Base-by-base conservation (phyloP, 805 yeast genomes). In the Ogataea kodamae region DNA sequence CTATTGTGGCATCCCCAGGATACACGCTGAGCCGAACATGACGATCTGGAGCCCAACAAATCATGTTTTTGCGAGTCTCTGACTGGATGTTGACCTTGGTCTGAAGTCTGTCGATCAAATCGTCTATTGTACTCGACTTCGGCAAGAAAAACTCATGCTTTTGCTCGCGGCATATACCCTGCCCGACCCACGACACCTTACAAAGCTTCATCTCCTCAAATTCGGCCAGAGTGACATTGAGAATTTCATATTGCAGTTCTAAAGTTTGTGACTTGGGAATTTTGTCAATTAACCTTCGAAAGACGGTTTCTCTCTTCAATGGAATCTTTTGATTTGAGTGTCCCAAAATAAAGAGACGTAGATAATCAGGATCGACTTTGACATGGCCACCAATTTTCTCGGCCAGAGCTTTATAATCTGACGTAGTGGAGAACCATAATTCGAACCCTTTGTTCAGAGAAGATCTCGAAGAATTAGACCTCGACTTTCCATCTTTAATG, bases 121-220 rank as follows among this genome's bases (percentile, higher is more conserved):
- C 75, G 6, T 49, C 54, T 22, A 84, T 70, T 0, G 76, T 68
- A 10, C 79, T 80, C 16, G 71, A 65, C 42, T 68, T 74, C 3
- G 87, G 78, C n/a, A 87, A 72, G 38, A 81, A 66, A 33, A 88
- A 69, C 24, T 83, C 94, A 48, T 70, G 73, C 29, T 69, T 66
- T 42, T 80, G 88, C 45, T 69, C 84, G 45, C 81, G 82, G 29
- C 83, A 68, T 28, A 85, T 71, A 8, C 85, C 84, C 26, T 76
- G 76, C 1, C 80, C 74, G 25, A 89, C 64, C 90, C 94, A 87
- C 33, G 69, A 68, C 13, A 90, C 65, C 33, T 69, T 75, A 25
- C 89, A 60, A 4, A 76, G 59, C 39, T 75, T 74, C 78, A 86
- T 72, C 42, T 72, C 77, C 57, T 92, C 98, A 49, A 81, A 72